Evolutionary conservation across 306 rosid genomes (phyloP), one percentile per base, ranked within the genome.

Genomic region (Bauhinia variegata): DNA sequence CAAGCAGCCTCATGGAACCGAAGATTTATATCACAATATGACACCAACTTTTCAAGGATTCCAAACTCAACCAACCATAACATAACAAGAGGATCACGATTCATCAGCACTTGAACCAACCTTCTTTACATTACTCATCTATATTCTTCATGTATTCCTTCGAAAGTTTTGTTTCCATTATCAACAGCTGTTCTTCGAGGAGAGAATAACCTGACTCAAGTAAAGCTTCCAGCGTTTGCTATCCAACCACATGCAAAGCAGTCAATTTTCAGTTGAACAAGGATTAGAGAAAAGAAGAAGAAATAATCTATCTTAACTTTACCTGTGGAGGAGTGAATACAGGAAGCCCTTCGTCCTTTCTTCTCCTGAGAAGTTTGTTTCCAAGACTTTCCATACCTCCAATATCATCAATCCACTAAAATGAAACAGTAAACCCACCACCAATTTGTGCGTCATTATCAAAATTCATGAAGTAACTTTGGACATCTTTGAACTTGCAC

Each of bases 111-210:
- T 55, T 44, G 23, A 65, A 57, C 60, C 12, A 58, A 60, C 61
- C 53, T 23, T 60, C 55, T 56, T 69, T 62, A 41, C 64, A 65
- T 78, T 79, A 85, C 75, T 85, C 92, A 50, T 68, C 90, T 37
- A 89, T 76, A 83, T 92, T 89, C 86, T 92, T 92, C 98, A 89
- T 86, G 83, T 92, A 92, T 78, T 86, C 98, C 87, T 89, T 92
- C 43, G 96, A 92, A 70, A 89, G 96, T 74, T 88, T 89, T 56
- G 81, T 84, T 83, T 88, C 96, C 96, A 80, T 88, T 77, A 93
- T 59, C 83, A 93, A 78, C 84, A 83, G 67, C 70, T 93, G 98
- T 74, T 93, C 97, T 72, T 73, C 85, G 77, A 89, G 7, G 42
- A 93, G 84, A 67, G 96, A 88, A 77, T 79, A 68, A 60, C 96